phyloP scores from a whole-genome alignment of 768 basidiomycete genomes.

The Amanita muscaria region DNA sequence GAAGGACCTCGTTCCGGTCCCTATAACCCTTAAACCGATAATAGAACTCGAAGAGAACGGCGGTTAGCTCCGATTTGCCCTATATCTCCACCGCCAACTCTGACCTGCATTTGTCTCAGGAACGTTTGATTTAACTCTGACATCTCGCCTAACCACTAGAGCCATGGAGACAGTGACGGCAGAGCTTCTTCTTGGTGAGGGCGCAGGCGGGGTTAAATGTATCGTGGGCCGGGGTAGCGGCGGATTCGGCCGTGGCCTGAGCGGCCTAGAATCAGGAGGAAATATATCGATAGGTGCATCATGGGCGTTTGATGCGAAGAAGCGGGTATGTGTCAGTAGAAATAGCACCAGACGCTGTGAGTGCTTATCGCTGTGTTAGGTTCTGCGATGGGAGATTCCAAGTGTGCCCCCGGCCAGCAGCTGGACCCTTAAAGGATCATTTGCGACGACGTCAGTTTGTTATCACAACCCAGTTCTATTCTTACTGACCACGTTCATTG shows the following conservation, averaged over 20 bases:
- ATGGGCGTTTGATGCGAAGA: constrained; percentile 74
- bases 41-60: constrained; percentile 35
- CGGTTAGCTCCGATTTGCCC: constrained; percentile 21
- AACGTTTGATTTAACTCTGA: constrained; percentile 52
- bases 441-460: constrained; percentile 47
- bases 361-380: constrained; percentile 26
- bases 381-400: constrained; percentile 73
- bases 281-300: constrained; percentile 38
- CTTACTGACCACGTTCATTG: constrained; percentile 6
- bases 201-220: constrained; percentile 66
- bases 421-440: constrained; percentile 73
- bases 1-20: constrained; percentile 41
- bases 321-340: constrained; percentile 32
- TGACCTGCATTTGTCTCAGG: constrained; percentile 25
- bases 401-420: constrained; percentile 56
- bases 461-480: not conserved
- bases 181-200: constrained; percentile 68
- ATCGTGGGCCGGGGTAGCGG: constrained; percentile 50
- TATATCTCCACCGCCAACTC: not conserved
- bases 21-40: constrained; percentile 42
- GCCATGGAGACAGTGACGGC: constrained; percentile 65
- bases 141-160: constrained; percentile 53
- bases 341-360: not conserved
- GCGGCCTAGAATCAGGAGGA: constrained; percentile 23
- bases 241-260: constrained; percentile 29